A percentile compares a stretch with the other conserved stretches of the same genome.
Evolutionary conservation across 2,329 filamentous ascomycete species (phyloP).

Genomic region (Leptographium wingfieldii): DNA sequence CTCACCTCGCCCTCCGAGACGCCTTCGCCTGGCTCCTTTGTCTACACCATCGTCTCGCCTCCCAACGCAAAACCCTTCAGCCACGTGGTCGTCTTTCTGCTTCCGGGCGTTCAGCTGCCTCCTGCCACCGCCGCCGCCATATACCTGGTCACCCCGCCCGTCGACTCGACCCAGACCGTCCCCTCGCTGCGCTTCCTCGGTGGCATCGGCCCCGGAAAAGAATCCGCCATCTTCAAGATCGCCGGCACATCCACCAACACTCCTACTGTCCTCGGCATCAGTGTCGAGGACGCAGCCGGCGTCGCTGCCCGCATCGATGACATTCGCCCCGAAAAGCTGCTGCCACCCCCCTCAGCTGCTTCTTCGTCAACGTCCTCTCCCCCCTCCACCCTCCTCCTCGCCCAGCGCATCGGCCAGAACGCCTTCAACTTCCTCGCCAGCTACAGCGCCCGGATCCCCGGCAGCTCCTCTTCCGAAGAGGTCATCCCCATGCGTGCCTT

Average conservation of each 20-base stretch:
- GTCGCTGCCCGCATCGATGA: constrained; percentile 58
- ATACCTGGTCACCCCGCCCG: constrained; percentile 53
- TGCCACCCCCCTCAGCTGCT: neutral
- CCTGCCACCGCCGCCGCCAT: constrained; percentile 72
- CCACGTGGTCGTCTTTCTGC: constrained; percentile 79
- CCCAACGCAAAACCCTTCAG: constrained; percentile 42
- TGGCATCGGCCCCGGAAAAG: constrained; percentile 79
- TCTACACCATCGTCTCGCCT: constrained; percentile 36
- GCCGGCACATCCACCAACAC: constrained; percentile 19
- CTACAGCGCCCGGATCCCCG: constrained; percentile 51
- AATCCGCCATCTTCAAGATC: constrained; percentile 82
- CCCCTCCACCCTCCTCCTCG: constrained; percentile 56
- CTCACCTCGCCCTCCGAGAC: constrained; percentile 40
- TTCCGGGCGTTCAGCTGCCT: constrained; percentile 65
- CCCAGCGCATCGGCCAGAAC: constrained; percentile 89
- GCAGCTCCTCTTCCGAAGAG: constrained; percentile 48
- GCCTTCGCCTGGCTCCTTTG: constrained; percentile 40
- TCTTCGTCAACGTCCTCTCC: neutral
- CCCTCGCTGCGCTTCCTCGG: constrained; percentile 55
- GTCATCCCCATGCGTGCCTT: constrained; percentile 91
- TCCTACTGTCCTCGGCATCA: constrained; percentile 57
- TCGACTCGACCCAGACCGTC: constrained; percentile 23
- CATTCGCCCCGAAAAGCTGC: constrained; percentile 25
- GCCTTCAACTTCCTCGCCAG: constrained; percentile 93
- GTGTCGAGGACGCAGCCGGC: constrained; percentile 61